phyloP scores from a whole-genome alignment of 257 asterid species.

The Forsythia suspensa region DNA sequence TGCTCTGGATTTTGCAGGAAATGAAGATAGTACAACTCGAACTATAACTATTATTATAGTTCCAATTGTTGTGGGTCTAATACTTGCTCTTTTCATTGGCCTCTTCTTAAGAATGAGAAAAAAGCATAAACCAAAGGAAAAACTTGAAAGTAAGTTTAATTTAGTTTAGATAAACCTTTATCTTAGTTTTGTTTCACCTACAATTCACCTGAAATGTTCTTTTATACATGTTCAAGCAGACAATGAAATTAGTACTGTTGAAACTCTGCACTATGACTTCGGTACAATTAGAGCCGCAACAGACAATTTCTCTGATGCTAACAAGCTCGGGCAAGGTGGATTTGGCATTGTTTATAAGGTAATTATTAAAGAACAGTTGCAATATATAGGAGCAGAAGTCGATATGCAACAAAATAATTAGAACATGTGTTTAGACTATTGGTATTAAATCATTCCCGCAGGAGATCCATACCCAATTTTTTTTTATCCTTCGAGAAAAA shows the following conservation, averaged over 20 bases:
- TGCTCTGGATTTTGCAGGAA: conserved; percentile 24
- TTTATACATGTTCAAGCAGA: conserved; percentile 1
- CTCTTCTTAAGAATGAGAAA: conserved; percentile 15
- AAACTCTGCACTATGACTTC: conserved; percentile 30
- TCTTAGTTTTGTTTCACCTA: background rate
- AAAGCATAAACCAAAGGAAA: background rate
- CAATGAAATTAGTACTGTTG: conserved; percentile 15
- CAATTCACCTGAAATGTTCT: background rate
- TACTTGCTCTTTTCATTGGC: conserved; percentile 17
- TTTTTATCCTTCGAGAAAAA: too few species aligned
- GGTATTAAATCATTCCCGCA: too few species aligned
- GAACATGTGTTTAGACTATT: too few species aligned
- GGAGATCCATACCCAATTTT: too few species aligned
- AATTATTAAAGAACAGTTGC: background rate
- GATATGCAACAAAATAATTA: too few species aligned
- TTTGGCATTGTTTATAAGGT: conserved; percentile 41
- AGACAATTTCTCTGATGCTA: conserved; percentile 22
- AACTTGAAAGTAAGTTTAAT: background rate
- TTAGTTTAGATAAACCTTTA: too few species aligned
- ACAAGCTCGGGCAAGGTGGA: conserved; percentile 39
- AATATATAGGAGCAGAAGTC: background rate
- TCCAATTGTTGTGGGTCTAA: conserved; percentile 3
- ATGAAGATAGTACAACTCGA: conserved; percentile 1
- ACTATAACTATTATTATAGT: conserved; percentile 22
- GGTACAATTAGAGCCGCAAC: conserved; percentile 34